Percentiles rank a stretch among this genome's conserved stretches.
These are phyloP conservation scores for Nicotiana tabacum DNA, from an alignment of 257 asterid species.

Conservation along the genomic window DNA sequence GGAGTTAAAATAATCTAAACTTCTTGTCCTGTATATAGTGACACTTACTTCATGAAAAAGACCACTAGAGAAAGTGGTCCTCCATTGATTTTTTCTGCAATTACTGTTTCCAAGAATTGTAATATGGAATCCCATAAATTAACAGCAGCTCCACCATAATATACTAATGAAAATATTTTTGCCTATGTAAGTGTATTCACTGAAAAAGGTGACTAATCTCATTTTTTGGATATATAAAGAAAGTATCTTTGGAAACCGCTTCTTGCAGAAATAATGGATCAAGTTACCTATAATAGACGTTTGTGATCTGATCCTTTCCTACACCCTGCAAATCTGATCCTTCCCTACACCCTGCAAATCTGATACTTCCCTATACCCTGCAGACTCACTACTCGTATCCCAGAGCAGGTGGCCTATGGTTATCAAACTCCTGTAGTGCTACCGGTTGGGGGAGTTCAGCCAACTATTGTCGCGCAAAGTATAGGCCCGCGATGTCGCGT, in stretches of 20 bases:
- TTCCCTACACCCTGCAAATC: too few species aligned
- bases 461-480: too few species aligned
- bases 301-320: too few species aligned
- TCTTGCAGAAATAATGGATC: too few species aligned
- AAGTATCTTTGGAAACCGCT: neutral
- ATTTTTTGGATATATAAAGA: neutral
- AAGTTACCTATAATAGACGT: too few species aligned
- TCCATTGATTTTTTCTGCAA: constrained; percentile 12
- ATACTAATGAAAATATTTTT: neutral
- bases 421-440: too few species aligned
- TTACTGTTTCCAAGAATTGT: constrained; percentile 2
- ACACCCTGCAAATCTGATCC: too few species aligned
- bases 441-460: too few species aligned
- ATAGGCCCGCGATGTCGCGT: too few species aligned
- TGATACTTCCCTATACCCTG: too few species aligned
- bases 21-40: neutral
- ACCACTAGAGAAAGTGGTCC: constrained; percentile 21
- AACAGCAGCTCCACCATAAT: constrained; percentile 25
- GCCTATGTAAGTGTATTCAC: neutral
- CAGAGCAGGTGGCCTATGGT: too few species aligned
- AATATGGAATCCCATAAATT: constrained; percentile 6
- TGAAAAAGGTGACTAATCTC: neutral
- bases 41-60: constrained; percentile 7
- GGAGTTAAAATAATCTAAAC: neutral
- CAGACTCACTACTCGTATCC: too few species aligned